Evolutionary conservation across 805 yeast genomes (phyloP).

Genomic region (Hanseniaspora jakobsenii): DNA sequence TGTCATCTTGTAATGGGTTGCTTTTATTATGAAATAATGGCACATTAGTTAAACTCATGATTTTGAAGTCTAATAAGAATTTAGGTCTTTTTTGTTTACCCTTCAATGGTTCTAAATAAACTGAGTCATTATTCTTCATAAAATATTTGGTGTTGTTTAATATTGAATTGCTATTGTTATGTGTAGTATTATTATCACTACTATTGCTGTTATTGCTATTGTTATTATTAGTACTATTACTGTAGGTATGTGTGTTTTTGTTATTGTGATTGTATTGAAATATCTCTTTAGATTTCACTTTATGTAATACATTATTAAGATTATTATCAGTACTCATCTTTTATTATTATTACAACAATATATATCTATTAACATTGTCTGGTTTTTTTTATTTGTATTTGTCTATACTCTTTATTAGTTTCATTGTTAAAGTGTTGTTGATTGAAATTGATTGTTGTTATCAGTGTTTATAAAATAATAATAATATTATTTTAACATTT

Average conservation of each 20-base stretch:
- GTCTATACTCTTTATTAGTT: too few relatives aligned
- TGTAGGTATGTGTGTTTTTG: background rate
- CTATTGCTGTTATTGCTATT: background rate
- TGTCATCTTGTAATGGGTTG: conserved; percentile 29
- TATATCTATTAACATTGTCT: too few relatives aligned
- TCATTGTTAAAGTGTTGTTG: too few relatives aligned
- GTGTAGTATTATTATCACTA: too few relatives aligned
- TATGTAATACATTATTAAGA: background rate
- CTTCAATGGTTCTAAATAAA: conserved; percentile 10
- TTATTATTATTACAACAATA: too few relatives aligned
- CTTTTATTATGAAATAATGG: conserved; percentile 32
- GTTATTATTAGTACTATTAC: background rate
- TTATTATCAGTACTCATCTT: too few relatives aligned
- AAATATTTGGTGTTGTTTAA: background rate
- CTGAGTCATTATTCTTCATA: too few relatives aligned
- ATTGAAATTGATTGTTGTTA: too few relatives aligned
- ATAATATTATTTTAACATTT: too few relatives aligned
- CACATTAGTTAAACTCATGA: conserved; percentile 66
- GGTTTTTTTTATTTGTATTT: too few relatives aligned
- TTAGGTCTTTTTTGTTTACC: conserved; percentile 38
- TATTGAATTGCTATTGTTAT: too few relatives aligned
- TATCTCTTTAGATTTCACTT: background rate
- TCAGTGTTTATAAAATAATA: too few relatives aligned
- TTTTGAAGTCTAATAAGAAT: conserved; percentile 46
- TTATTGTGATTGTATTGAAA: background rate